Conservation (phyloP, 192 early-diverging fungal genomes). For the Umbelopsis ramanniana region DNA sequence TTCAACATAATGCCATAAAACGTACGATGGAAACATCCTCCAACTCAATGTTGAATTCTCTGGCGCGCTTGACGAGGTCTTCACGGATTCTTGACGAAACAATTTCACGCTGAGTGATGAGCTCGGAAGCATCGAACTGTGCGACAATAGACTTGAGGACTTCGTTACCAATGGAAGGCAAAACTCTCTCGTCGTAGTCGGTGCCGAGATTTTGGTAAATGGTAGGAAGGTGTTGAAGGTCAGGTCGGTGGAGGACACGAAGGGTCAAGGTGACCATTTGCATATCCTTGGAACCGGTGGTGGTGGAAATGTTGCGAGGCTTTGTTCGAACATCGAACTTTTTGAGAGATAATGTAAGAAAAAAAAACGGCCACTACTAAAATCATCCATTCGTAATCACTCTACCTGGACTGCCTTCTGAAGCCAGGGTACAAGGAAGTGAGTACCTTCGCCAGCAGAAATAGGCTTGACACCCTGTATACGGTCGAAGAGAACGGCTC, state of each 20-base stretch:
- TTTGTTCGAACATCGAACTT: constrained; percentile 92
- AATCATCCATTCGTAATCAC: not conserved
- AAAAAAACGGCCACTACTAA: too few relatives aligned
- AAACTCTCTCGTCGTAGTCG: constrained; percentile 97
- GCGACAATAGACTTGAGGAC: constrained; percentile 97
- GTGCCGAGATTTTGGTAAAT: constrained; percentile 92
- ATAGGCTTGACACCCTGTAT: constrained; percentile 84
- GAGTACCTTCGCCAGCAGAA: constrained; percentile 91
- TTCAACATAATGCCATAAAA: not conserved
- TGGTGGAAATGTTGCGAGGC: constrained; percentile 97
- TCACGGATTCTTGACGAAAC: constrained; percentile 92
- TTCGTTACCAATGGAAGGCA: constrained; percentile 99
- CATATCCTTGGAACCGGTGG: constrained; percentile 99
- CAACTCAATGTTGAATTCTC: constrained; percentile 94
- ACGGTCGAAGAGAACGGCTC: constrained; percentile 98
- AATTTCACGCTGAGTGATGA: constrained; percentile 97
- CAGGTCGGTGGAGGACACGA: constrained; percentile 90
- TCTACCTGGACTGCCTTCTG: constrained; percentile 73
- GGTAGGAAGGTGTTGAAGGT: constrained; percentile 68
- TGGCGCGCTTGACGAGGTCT: constrained; percentile 89
- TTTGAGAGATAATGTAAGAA: not conserved
- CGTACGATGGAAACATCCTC: constrained; percentile 98
- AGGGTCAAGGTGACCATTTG: constrained; percentile 96
- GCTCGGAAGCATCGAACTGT: constrained; percentile 96
- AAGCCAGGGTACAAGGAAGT: constrained; percentile 97